Conservation (phyloP, 116 monocot species). For the Posidonia oceanica region DNA sequence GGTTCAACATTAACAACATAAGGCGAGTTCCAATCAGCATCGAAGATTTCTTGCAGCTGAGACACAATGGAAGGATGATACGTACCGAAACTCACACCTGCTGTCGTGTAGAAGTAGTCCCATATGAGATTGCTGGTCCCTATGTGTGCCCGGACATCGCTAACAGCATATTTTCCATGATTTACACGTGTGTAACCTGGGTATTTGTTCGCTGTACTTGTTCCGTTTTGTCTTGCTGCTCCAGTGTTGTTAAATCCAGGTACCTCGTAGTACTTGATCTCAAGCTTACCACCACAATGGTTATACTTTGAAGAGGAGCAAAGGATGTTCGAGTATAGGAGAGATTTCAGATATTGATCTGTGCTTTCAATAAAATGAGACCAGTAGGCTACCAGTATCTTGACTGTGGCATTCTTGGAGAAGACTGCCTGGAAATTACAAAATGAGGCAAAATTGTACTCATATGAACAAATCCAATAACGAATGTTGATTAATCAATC, state of each 20-base stretch:
- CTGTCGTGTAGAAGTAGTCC: constrained; percentile 92
- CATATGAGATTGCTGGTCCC: constrained; percentile 92
- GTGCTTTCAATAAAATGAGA: constrained; percentile 49
- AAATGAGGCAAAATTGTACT: not conserved
- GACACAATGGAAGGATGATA: constrained; percentile 49
- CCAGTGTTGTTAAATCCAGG: constrained; percentile 72
- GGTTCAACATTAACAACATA: constrained; percentile 57
- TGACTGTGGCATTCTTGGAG: constrained; percentile 67
- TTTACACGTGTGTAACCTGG: constrained; percentile 72
- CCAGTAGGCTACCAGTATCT: constrained; percentile 68
- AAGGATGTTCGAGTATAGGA: constrained; percentile 66
- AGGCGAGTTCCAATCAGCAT: constrained; percentile 83
- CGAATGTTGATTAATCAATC: not conserved
- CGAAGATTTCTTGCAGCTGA: constrained; percentile 70
- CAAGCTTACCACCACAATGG: constrained; percentile 50
- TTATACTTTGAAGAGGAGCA: constrained; percentile 66
- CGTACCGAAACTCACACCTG: constrained; percentile 90
- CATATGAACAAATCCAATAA: not conserved
- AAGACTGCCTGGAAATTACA: constrained; percentile 47
- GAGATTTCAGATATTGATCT: constrained; percentile 67
- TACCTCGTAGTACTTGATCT: constrained; percentile 66
- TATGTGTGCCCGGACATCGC: constrained; percentile 60
- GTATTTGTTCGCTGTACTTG: constrained; percentile 46
- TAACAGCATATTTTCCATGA: constrained; percentile 90
- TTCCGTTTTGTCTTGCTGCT: constrained; percentile 36